A percentile compares a stretch with the other conserved stretches of the same genome.
Conservation (phyloP, 2,329 filamentous ascomycete species). For the Sporothrix curviconia region DNA sequence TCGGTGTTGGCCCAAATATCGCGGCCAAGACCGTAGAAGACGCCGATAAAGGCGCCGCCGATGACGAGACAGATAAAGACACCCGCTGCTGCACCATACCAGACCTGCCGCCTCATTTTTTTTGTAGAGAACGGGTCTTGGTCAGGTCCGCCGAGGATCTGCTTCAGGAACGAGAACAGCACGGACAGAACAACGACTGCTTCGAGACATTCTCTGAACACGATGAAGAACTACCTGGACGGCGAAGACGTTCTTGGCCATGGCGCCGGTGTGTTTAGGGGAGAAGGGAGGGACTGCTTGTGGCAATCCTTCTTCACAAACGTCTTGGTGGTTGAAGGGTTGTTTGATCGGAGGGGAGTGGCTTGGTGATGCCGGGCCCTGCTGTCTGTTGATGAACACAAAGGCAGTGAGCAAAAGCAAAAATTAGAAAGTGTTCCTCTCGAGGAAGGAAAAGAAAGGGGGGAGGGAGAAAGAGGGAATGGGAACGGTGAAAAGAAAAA, state of each 20-base stretch:
- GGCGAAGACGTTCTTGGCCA: slow-evolving; percentile 65
- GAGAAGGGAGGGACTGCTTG: not conserved
- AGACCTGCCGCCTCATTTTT: slow-evolving; percentile 62
- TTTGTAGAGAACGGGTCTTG: slow-evolving; percentile 59
- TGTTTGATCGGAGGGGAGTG: not conserved
- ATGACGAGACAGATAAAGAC: slow-evolving; percentile 56
- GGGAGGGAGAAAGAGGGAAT: not conserved
- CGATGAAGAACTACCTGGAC: slow-evolving; percentile 84
- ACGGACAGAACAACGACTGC: slow-evolving; percentile 80
- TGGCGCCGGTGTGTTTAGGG: slow-evolving; percentile 25
- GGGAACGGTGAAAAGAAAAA: not conserved
- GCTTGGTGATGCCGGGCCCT: not conserved
- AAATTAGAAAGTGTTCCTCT: not conserved
- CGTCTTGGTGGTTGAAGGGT: not conserved
- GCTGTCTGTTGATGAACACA: slow-evolving; percentile 3
- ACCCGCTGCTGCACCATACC: slow-evolving; percentile 56
- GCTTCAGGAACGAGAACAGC: slow-evolving; percentile 78
- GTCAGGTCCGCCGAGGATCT: slow-evolving; percentile 61
- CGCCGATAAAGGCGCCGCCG: slow-evolving; percentile 59
- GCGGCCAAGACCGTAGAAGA: slow-evolving; percentile 61
- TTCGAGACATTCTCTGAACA: slow-evolving; percentile 80
- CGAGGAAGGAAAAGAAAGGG: not conserved
- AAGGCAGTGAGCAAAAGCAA: not conserved
- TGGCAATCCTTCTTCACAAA: slow-evolving; percentile 9
- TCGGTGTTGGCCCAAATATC: slow-evolving; percentile 63